phyloP scores from a whole-genome alignment of 2,329 filamentous ascomycete genomes.

The Aspergillus alliaceus region DNA sequence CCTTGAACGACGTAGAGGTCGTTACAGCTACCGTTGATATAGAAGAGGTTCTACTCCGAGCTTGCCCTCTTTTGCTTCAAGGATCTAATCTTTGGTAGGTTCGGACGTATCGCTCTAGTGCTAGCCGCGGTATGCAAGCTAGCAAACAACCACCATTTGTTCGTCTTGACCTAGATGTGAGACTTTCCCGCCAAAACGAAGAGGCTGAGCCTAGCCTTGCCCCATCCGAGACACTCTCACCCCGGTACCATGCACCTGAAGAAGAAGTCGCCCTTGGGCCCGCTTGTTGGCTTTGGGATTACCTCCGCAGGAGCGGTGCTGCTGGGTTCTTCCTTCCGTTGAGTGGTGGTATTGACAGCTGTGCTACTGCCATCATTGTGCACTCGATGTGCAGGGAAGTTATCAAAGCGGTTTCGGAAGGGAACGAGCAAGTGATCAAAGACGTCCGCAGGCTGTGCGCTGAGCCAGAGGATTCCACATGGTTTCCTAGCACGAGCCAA shows the following conservation, averaged over 20 bases:
- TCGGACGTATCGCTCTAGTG: slow-evolving; percentile 31
- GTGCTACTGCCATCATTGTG: slow-evolving; percentile 40
- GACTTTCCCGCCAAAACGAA: slow-evolving; percentile 33
- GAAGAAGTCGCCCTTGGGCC: slow-evolving; percentile 67
- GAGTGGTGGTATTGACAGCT: slow-evolving; percentile 42
- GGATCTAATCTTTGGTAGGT: slow-evolving; percentile 27
- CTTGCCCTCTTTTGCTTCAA: too few relatives aligned
- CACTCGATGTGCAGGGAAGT: slow-evolving; percentile 42
- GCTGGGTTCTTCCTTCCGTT: slow-evolving; percentile 42
- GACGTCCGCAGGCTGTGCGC: slow-evolving; percentile 55
- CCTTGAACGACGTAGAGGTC: slow-evolving; percentile 65
- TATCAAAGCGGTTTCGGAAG: slow-evolving; percentile 34
- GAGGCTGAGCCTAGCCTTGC: slow-evolving; percentile 47
- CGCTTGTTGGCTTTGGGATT: slow-evolving; percentile 63
- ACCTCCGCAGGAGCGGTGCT: slow-evolving; percentile 37
- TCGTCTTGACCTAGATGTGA: slow-evolving; percentile 39
- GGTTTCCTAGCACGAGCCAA: slow-evolving; percentile 57
- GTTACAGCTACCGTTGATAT: slow-evolving; percentile 66
- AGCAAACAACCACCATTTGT: slow-evolving; percentile 31
- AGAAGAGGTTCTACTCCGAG: slow-evolving; percentile 63
- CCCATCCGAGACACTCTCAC: slow-evolving; percentile 47
- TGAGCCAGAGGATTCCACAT: slow-evolving; percentile 47
- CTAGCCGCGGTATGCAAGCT: slow-evolving; percentile 36
- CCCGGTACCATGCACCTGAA: slow-evolving; percentile 61
- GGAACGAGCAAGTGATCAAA: slow-evolving; percentile 52